Conservation (phyloP, 1,284 basidiomycete genomes). For the Heterobasidion irregulare region DNA sequence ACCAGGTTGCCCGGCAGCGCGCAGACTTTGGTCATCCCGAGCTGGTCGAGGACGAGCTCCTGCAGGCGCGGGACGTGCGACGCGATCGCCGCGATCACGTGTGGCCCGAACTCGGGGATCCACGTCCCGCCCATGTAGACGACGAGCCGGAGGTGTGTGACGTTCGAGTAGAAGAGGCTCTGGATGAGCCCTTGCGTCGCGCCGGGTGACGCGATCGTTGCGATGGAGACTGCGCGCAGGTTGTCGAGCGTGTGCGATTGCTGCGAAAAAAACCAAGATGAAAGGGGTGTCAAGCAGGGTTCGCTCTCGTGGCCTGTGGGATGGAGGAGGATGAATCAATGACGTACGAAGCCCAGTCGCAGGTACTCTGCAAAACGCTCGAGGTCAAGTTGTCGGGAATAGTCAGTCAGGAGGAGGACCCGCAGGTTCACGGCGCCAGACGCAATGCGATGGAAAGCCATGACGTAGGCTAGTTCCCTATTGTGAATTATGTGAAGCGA, state of each 20-base stretch:
- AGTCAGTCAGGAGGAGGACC: conserved; percentile 4
- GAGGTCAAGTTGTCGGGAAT: conserved; percentile 1
- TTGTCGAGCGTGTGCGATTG: conserved; percentile 4
- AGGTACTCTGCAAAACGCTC: conserved; percentile 2
- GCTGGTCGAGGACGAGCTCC: conserved; percentile 11
- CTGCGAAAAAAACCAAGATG: not conserved
- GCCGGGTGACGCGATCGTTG: not conserved
- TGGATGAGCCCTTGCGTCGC: conserved; percentile 4
- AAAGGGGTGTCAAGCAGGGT: not conserved
- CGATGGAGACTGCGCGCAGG: conserved; percentile 8
- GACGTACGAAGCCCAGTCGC: conserved; percentile 7
- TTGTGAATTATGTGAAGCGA: not conserved
- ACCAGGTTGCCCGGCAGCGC: conserved; percentile 10
- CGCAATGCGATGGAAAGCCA: conserved; percentile 2
- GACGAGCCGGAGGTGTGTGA: conserved; percentile 11
- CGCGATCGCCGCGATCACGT: conserved; percentile 5
- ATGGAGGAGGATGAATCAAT: not conserved
- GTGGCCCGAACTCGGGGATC: conserved; percentile 7
- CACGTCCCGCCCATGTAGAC: conserved; percentile 9
- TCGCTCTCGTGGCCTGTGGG: not conserved
- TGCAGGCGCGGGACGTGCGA: conserved; percentile 17
- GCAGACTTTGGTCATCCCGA: conserved; percentile 4
- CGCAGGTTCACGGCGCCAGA: conserved; percentile 4
- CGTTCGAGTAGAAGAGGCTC: conserved; percentile 5
- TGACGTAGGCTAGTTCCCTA: not conserved